phyloP scores from a whole-genome alignment of 306 rosid species.

The Dryas octopetala region DNA sequence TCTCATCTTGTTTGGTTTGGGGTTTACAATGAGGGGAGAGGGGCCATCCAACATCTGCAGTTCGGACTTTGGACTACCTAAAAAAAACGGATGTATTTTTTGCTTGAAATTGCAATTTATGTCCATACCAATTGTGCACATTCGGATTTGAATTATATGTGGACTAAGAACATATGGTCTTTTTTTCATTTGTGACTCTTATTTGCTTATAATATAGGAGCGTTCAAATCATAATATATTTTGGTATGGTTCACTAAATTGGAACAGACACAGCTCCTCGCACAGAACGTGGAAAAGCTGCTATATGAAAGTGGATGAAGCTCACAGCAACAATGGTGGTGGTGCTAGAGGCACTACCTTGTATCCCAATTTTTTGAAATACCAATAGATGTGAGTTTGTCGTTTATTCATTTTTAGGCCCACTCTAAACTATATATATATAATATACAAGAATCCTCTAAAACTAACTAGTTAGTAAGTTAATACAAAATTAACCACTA shows the following conservation, averaged over 20 bases:
- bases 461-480: too few species aligned
- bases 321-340: constrained; percentile 21
- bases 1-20: neutral
- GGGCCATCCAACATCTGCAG: neutral
- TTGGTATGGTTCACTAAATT: constrained; percentile 20
- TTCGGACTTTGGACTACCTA: neutral
- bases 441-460: too few species aligned
- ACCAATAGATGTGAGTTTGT: too few species aligned
- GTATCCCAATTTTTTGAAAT: too few species aligned
- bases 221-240: neutral
- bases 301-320: constrained; percentile 37
- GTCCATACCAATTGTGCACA: neutral
- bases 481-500: too few species aligned
- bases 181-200: neutral
- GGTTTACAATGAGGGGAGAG: neutral
- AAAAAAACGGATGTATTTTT: neutral
- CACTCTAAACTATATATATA: too few species aligned
- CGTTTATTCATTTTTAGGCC: too few species aligned
- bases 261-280: constrained; percentile 89
- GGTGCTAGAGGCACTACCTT: too few species aligned
- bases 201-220: neutral
- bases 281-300: constrained; percentile 59
- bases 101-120: neutral
- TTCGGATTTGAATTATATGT: neutral
- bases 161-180: too few species aligned